Evolutionary conservation across 2,329 filamentous ascomycete genomes (phyloP).

Genomic region (Xenoacremonium recifei): DNA sequence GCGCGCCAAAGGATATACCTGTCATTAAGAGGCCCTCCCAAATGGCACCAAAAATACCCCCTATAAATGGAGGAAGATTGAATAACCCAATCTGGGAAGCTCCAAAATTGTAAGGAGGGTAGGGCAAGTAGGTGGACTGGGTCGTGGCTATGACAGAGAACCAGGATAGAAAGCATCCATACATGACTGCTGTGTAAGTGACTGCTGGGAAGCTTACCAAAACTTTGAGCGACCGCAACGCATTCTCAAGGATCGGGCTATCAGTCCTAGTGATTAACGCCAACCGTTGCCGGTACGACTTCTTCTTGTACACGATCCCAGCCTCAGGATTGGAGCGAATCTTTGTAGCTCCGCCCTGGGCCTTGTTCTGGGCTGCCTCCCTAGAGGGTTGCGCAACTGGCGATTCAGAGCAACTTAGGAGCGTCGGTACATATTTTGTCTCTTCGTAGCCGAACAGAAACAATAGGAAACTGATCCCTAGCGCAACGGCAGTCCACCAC

Average conservation of each 20-base stretch:
- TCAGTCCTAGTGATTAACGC: too few relatives aligned
- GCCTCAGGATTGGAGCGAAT: too few relatives aligned
- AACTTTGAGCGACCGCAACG: slow-evolving; percentile 6
- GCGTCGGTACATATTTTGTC: slow-evolving; percentile 34
- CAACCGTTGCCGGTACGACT: too few relatives aligned
- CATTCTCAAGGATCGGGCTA: too few relatives aligned
- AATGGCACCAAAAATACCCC: slow-evolving; percentile 32
- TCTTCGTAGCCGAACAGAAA: slow-evolving; percentile 43
- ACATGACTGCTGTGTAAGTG: slow-evolving; percentile 4
- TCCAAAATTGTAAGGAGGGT: slow-evolving; percentile 35
- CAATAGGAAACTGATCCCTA: slow-evolving; percentile 35
- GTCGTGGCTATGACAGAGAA: slow-evolving; percentile 2
- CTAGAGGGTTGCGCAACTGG: too few relatives aligned
- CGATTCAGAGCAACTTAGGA: too few relatives aligned
- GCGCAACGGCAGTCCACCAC: slow-evolving; percentile 45
- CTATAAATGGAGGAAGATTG: slow-evolving; percentile 38
- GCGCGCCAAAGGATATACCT: slow-evolving; percentile 33
- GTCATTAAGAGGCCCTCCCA: slow-evolving; percentile 35
- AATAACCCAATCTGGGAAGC: slow-evolving; percentile 37
- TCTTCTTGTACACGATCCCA: too few relatives aligned
- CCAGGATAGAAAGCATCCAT: slow-evolving; percentile 1
- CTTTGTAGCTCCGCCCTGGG: too few relatives aligned
- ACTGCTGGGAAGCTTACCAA: slow-evolving; percentile 5
- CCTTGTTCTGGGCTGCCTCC: too few relatives aligned
- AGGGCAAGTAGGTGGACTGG: slow-evolving; percentile 1